Base-by-base conservation (phyloP, 2,329 filamentous ascomycete genomes). In the Colletotrichum coccodes region DNA sequence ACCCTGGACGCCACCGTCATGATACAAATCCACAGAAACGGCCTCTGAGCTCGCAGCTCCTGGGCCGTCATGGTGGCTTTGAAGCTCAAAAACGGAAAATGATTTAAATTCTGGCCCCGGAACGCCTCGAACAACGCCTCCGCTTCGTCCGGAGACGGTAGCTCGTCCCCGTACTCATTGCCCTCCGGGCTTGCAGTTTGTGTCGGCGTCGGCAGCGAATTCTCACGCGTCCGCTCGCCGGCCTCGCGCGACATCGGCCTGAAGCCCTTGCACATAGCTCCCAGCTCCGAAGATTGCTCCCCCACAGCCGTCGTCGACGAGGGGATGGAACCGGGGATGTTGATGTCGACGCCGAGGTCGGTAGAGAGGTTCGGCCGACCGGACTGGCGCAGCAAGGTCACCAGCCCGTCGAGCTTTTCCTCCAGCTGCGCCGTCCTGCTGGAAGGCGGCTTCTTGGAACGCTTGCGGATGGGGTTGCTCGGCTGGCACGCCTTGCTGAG, bases 401-500 rank as follows among this genome's bases (percentile, higher is more conserved):
- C 75, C 2, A 78, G 64, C 18, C 75, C 73, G 23, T 78, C 76
- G 2, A 77, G 71, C 67, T 75, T 77, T 40, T 76, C 73, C 59
- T 77, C 75, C 9, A 77, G 64, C 8, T 72, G 69, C 2, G 71
- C 70, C 28, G 60, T 71, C 49, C 68, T 72, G n/a, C 47, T 73
- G 0, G 69, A 70, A 8, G 70, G 67, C 42, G 71, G 74, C 40
- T 72, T 70, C 32, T 66, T 54, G 26, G 69, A 57, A 6, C 74
- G 73, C 58, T 72, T 76, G 57, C 80, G 78, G 16, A 78, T 73
- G n/a, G 79, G 76, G 21, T 73, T 72, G 9, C 81, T 78, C 12
- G 82, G 79, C 21, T 76, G 74, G 68, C 83, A 84, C 53, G 80
- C 74, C 69, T 80, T 81, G 26, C 77, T 77, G 1, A 85, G 73